A percentile compares a stretch with the other conserved stretches of the same genome.
These are phyloP conservation scores for Aspergillus awamori DNA, from an alignment of 2,329 filamentous ascomycete genomes.

Conservation along the genomic window DNA sequence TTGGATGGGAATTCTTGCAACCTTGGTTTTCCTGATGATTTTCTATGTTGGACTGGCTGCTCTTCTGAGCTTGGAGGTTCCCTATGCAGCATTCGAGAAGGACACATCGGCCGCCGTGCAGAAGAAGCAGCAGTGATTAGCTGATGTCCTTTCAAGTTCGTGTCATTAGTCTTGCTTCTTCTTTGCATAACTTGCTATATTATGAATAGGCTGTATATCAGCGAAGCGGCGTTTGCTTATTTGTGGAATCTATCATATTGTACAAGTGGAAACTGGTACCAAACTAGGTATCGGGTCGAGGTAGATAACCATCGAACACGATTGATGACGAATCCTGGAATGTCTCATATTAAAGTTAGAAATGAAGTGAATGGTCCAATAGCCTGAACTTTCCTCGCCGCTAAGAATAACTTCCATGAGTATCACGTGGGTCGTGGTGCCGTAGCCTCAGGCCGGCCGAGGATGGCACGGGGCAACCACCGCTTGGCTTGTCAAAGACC, in stretches of 20 bases:
- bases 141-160: conserved; percentile 10
- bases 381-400: not conserved
- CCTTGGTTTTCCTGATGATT: conserved; percentile 73
- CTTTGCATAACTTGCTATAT: not conserved
- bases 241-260: conserved; percentile 3
- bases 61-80: conserved; percentile 79
- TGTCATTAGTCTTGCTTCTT: conserved; percentile 2
- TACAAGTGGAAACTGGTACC: not conserved
- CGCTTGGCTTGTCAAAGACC: not conserved
- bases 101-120: conserved; percentile 87
- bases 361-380: not conserved
- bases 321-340: not conserved
- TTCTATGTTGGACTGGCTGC: conserved; percentile 77
- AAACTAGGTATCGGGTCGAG: not conserved
- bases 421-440: not conserved
- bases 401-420: not conserved
- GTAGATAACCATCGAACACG: not conserved
- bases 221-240: conserved; percentile 1
- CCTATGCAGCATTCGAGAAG: conserved; percentile 94
- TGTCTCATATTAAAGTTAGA: not conserved
- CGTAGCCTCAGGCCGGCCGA: not conserved
- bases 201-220: conserved; percentile 4
- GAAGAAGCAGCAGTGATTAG: conserved; percentile 69
- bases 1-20: conserved; percentile 79
- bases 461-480: not conserved